A percentile compares a stretch with the other conserved stretches of the same genome.
Evolutionary conservation across 139 green algal genomes (phyloP).

Genomic region (Yamagishiella unicocca): DNA sequence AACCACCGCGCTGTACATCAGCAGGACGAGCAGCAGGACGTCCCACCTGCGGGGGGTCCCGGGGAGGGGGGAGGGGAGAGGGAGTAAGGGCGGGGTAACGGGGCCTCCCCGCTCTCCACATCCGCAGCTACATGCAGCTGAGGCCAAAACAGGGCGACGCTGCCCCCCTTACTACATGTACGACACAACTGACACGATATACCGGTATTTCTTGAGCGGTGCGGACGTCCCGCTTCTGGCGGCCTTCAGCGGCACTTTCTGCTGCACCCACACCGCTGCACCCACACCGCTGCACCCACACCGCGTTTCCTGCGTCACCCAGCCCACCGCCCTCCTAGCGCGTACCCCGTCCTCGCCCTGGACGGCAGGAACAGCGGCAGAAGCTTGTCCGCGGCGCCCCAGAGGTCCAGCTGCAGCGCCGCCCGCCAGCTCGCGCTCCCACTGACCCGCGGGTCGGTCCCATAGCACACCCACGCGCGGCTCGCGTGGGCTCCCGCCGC

Average conservation of each 20-base stretch:
- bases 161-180: not conserved
- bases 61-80: not conserved
- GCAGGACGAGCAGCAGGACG: conserved; percentile 4
- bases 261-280: not conserved
- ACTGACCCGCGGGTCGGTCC: not conserved
- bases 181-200: not conserved
- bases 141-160: not conserved
- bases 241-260: not conserved
- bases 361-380: conserved; percentile 20
- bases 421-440: not conserved
- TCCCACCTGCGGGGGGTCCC: conserved; percentile 33
- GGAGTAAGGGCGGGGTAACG: not conserved
- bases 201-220: not conserved
- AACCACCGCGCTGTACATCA: conserved; percentile 24
- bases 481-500: not conserved
- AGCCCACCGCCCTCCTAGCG: not conserved
- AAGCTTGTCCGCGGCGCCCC: not conserved
- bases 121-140: not conserved
- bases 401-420: not conserved
- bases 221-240: not conserved
- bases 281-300: not conserved
- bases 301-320: not conserved
- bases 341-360: not conserved
- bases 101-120: not conserved
- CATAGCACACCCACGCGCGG: not conserved